Evolutionary conservation across 805 yeast genomes (phyloP).

Genomic region (Schwanniomyces sp.): DNA sequence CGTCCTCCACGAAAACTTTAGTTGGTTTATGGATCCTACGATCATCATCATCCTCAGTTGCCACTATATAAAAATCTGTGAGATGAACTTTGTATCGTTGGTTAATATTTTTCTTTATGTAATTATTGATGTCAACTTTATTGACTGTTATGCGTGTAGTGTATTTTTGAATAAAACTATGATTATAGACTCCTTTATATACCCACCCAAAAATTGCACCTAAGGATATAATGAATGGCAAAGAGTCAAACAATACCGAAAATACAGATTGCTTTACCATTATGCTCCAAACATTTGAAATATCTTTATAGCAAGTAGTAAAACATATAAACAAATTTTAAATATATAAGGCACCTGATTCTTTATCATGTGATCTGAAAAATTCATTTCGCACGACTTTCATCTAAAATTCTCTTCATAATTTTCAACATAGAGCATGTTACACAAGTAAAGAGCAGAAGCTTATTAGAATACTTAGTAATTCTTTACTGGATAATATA

Average conservation of each 20-base stretch:
- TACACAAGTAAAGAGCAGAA: not conserved
- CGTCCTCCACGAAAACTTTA: not conserved
- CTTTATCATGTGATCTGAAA: not conserved
- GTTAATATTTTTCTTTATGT: conserved; percentile 15
- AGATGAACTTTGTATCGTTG: conserved; percentile 12
- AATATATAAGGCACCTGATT: not conserved
- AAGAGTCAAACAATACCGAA: conserved; percentile 5
- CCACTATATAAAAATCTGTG: conserved; percentile 14
- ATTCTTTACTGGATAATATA: not conserved
- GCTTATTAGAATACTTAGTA: not conserved
- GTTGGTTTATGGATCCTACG: conserved; percentile 1
- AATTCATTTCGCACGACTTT: conserved; percentile 1
- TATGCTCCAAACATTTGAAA: not conserved
- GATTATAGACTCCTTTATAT: conserved; percentile 21
- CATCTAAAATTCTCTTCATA: conserved; percentile 3
- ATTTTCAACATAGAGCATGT: not conserved
- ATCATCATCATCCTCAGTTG: conserved; percentile 12
- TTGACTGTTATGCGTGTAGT: conserved; percentile 15
- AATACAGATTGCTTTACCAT: not conserved
- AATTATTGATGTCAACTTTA: conserved; percentile 25
- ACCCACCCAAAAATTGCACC: conserved; percentile 16
- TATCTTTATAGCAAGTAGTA: not conserved
- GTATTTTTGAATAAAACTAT: conserved; percentile 23
- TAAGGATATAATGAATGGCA: conserved; percentile 15
- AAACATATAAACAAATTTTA: not conserved